These are phyloP conservation scores for Dioszegia crocea DNA, from an alignment of 768 basidiomycete genomes.

Conservation along the genomic window DNA sequence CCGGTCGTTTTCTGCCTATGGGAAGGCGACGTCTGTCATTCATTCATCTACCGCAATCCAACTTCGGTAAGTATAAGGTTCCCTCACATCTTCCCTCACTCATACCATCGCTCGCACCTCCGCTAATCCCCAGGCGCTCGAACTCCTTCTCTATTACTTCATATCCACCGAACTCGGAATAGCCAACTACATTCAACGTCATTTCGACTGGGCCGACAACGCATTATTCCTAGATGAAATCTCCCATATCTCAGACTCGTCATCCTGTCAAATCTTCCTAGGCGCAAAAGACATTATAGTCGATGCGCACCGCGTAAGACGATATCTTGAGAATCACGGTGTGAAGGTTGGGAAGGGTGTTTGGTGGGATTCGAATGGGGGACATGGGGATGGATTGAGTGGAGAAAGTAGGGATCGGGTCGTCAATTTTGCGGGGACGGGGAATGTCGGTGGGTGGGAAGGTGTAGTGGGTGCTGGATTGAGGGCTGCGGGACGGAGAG, in stretches of 20 bases:
- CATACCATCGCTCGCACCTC: conserved; percentile 53
- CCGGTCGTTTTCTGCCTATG: conserved; percentile 79
- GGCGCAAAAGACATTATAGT: conserved; percentile 80
- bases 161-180: conserved; percentile 82
- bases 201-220: conserved; percentile 68
- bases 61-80: conserved; percentile 56
- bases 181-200: conserved; percentile 69
- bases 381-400: conserved; percentile 46
- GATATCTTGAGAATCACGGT: conserved; percentile 67
- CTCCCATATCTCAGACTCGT: conserved; percentile 62
- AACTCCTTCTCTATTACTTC: conserved; percentile 80
- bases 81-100: not conserved
- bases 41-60: conserved; percentile 74
- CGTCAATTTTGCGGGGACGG: conserved; percentile 38
- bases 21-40: conserved; percentile 93
- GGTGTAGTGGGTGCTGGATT: conserved; percentile 1
- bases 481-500: not conserved
- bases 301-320: conserved; percentile 68
- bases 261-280: conserved; percentile 53
- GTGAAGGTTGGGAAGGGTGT: conserved; percentile 56
- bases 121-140: conserved; percentile 58
- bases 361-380: conserved; percentile 55
- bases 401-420: conserved; percentile 37
- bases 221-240: conserved; percentile 88
- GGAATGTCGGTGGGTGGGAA: conserved; percentile 28